These are phyloP conservation scores for Fragosphaeria purpurea DNA, from an alignment of 2,329 filamentous ascomycete species.

Conservation along the genomic window DNA sequence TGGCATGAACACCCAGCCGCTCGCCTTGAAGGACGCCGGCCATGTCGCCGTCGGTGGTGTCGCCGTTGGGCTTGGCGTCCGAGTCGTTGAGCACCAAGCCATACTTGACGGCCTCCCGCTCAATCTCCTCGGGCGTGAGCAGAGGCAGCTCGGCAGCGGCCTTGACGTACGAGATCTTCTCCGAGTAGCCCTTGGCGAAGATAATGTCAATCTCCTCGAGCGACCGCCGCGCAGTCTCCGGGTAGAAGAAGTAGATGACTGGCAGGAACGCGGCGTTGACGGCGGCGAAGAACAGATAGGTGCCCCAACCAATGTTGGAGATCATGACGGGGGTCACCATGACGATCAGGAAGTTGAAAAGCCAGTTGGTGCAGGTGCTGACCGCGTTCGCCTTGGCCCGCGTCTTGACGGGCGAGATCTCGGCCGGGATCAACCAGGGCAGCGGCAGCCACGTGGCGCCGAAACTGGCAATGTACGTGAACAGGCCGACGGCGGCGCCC, in stretches of 20 bases:
- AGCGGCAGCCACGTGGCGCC: slow-evolving; percentile 45
- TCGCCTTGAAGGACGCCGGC: too few relatives aligned
- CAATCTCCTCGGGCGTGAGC: slow-evolving; percentile 40
- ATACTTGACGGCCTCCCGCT: slow-evolving; percentile 32
- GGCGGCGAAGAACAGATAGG: slow-evolving; percentile 44
- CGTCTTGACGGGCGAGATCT: slow-evolving; percentile 50
- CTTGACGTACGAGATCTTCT: slow-evolving; percentile 50
- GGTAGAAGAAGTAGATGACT: slow-evolving; percentile 41
- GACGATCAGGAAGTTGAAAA: slow-evolving; percentile 55
- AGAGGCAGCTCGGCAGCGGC: slow-evolving; percentile 47
- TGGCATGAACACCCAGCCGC: too few relatives aligned
- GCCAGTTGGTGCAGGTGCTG: slow-evolving; percentile 51
- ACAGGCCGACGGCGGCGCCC: slow-evolving; percentile 40
- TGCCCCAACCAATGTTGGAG: slow-evolving; percentile 39
- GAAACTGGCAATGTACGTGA: slow-evolving; percentile 54
- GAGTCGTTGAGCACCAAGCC: slow-evolving; percentile 15
- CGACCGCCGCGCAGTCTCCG: slow-evolving; percentile 42
- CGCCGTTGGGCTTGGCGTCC: too few relatives aligned
- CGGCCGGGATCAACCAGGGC: slow-evolving; percentile 47
- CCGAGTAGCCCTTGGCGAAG: slow-evolving; percentile 42
- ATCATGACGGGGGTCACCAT: slow-evolving; percentile 56
- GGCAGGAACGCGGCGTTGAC: slow-evolving; percentile 42
- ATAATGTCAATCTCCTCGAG: slow-evolving; percentile 63
- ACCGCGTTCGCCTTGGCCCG: slow-evolving; percentile 55
- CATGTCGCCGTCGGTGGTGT: too few relatives aligned